A percentile compares a stretch with the other conserved stretches of the same genome.
Conservation (phyloP, 2,329 filamentous ascomycete species). For the Huntiella abstrusa region DNA sequence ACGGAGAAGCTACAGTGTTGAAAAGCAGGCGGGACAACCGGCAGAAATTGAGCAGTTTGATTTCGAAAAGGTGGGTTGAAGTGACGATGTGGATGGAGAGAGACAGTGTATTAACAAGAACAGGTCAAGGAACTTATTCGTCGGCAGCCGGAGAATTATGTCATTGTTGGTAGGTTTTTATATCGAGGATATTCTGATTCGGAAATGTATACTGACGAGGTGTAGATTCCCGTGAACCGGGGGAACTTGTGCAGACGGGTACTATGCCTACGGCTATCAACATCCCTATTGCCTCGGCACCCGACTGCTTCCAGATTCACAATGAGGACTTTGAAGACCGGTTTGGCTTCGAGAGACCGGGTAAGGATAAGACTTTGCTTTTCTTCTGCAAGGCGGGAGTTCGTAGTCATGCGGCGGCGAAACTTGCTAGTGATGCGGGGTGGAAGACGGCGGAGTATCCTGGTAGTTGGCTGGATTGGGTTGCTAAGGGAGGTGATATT, state of each 20-base stretch:
- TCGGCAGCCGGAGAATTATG: slow-evolving; percentile 7
- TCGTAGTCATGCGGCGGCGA: slow-evolving; percentile 57
- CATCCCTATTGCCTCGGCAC: slow-evolving; percentile 57
- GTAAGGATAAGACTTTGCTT: slow-evolving; percentile 40
- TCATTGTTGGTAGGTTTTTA: slow-evolving; percentile 9
- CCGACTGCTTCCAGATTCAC: slow-evolving; percentile 61
- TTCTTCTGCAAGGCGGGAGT: slow-evolving; percentile 94
- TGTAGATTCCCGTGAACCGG: slow-evolving; percentile 54
- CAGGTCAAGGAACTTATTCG: slow-evolving; percentile 7
- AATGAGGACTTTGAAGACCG: slow-evolving; percentile 65
- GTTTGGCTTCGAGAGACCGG: slow-evolving; percentile 57
- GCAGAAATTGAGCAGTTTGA: slow-evolving; percentile 4
- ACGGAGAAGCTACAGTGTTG: no score
- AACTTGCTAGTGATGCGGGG: slow-evolving; percentile 56
- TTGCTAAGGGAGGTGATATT: slow-evolving; percentile 40
- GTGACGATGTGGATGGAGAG: neutral
- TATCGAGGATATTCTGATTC: no score
- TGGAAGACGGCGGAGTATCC: slow-evolving; percentile 59
- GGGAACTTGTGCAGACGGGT: slow-evolving; percentile 43
- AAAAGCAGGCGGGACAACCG: no score
- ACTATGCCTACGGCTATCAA: slow-evolving; percentile 67
- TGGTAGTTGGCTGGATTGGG: slow-evolving; percentile 74
- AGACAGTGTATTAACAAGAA: neutral
- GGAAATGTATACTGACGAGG: neutral
- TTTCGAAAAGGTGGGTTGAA: slow-evolving; percentile 7